Base-by-base conservation (phyloP, 352 stramenopile species). In the Globisporangium rhizosaccharum region DNA sequence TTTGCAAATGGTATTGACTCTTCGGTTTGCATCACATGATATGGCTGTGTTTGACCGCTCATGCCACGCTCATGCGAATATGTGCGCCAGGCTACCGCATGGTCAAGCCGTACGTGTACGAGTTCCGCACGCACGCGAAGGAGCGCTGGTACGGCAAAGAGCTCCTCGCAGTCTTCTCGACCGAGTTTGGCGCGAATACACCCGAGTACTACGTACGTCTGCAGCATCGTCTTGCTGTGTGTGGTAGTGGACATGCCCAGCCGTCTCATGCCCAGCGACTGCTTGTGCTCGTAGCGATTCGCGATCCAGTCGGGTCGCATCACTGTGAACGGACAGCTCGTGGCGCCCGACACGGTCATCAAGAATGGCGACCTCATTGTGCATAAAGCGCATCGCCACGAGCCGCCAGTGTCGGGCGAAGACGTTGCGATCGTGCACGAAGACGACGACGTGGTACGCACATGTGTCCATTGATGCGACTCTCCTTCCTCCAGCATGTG, bases 91-190 rank as follows among this genome's bases (percentile, higher is more conserved):
- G 83, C 2, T 93, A 92, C 61, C 78, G 86, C 28, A 74, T 90
- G 60, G 85, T 97, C 26, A 76, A 88, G 74, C 96, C 96, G 15
- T 99, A 99, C 70, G 84, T 96, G 54, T 98, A 97, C 66, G 92
- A 97, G 60, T 99, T 98, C 73, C 75, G 85, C 39, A 98, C 94
- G 33, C 92, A 94, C 71, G 94, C 96, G 54, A 99, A 99, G 63
- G 71, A 87, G 68, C 85, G 96, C 44, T 99, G 96, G 96, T 82
- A 98, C 53, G 75, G 79, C 3, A 78, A 83, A n/a, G 75, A 90
- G 58, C 69, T 99, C 53, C 61, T 98, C 23, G 86, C 97, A 65
- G 84, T 98, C 54, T 98, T 96, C 64, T 79, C 75, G 14, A 74
- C 76, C 25, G 86, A 96, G 60, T 96, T 96, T 65, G 85, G 85